Evolutionary conservation across 2,329 filamentous ascomycete species (phyloP).

Genomic region (Magnaporthales sp.): DNA sequence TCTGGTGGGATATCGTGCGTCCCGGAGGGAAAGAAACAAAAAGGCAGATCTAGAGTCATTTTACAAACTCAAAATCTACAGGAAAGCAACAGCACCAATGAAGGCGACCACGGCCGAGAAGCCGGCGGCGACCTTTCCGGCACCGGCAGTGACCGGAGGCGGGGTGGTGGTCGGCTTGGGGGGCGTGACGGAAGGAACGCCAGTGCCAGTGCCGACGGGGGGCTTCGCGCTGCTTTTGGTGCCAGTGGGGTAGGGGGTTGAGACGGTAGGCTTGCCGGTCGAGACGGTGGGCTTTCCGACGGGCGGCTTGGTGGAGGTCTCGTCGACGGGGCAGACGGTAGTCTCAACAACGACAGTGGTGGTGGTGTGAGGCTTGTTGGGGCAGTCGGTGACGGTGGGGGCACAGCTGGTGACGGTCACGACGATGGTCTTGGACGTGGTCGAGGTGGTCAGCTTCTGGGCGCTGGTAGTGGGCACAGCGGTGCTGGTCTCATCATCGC

Average conservation of each 20-base stretch:
- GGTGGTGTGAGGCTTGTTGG: constrained; percentile 4
- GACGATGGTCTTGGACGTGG: constrained; percentile 2
- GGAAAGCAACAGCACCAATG: constrained; percentile 2
- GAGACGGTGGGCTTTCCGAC: not conserved
- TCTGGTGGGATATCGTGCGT: not conserved
- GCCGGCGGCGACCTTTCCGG: not conserved
- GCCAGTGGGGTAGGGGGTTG: constrained; percentile 1
- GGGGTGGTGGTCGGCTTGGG: not conserved
- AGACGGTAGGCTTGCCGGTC: not conserved
- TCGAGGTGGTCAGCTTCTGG: constrained; percentile 4
- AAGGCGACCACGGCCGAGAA: not conserved
- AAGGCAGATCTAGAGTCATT: not conserved
- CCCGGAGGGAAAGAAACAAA: not conserved
- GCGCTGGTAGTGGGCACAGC: not conserved
- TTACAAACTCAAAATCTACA: constrained; percentile 2
- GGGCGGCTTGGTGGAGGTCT: not conserved
- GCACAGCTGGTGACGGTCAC: constrained; percentile 9
- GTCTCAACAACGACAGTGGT: constrained; percentile 6
- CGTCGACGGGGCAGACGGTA: constrained; percentile 4
- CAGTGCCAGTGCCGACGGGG: not conserved
- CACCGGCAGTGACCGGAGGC: not conserved
- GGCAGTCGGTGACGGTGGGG: constrained; percentile 8
- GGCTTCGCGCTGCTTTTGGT: not conserved
- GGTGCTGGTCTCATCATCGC: not conserved
- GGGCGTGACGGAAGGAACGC: not conserved